Conservation (phyloP, 768 basidiomycete genomes). For the Strobilomyces confusus region DNA sequence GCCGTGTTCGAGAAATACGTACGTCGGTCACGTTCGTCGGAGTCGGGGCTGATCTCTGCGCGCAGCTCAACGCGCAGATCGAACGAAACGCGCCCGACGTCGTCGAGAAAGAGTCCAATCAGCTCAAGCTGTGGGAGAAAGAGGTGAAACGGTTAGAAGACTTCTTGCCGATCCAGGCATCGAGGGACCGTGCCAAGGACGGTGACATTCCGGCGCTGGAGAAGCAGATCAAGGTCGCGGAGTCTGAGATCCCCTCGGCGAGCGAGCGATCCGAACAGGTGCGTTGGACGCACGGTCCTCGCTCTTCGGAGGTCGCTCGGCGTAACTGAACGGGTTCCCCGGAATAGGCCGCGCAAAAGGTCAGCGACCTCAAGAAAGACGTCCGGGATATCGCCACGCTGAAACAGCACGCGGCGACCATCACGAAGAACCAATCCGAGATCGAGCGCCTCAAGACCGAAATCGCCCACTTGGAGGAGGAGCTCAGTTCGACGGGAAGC, state of each 20-base stretch:
- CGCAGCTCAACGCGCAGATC: conserved; percentile 62
- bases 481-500: conserved; percentile 69
- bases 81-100: conserved; percentile 50
- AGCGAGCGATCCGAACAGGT: conserved; percentile 62
- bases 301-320: not conserved
- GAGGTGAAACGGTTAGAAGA: conserved; percentile 55
- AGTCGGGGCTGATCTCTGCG: not conserved
- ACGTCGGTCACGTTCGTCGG: conserved; percentile 15
- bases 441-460: conserved; percentile 58
- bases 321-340: not conserved
- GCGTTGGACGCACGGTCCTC: conserved; percentile 7
- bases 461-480: conserved; percentile 58
- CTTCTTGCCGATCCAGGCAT: conserved; percentile 53
- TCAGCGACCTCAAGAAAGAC: conserved; percentile 53
- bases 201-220: conserved; percentile 68
- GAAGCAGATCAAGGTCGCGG: conserved; percentile 53
- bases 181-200: conserved; percentile 49
- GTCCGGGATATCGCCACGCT: conserved; percentile 56
- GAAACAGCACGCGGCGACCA: conserved; percentile 56
- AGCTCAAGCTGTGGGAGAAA: conserved; percentile 53
- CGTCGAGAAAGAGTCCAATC: conserved; percentile 30
- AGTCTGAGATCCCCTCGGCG: conserved; percentile 50
- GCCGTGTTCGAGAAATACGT: conserved; percentile 71
- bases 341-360: conserved; percentile 46
- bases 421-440: conserved; percentile 58